Percentiles rank a stretch among this genome's conserved stretches.
These are phyloP conservation scores for Pseudocercospora ulei DNA, from an alignment of 2,329 filamentous ascomycete genomes.

Conservation along the genomic window DNA sequence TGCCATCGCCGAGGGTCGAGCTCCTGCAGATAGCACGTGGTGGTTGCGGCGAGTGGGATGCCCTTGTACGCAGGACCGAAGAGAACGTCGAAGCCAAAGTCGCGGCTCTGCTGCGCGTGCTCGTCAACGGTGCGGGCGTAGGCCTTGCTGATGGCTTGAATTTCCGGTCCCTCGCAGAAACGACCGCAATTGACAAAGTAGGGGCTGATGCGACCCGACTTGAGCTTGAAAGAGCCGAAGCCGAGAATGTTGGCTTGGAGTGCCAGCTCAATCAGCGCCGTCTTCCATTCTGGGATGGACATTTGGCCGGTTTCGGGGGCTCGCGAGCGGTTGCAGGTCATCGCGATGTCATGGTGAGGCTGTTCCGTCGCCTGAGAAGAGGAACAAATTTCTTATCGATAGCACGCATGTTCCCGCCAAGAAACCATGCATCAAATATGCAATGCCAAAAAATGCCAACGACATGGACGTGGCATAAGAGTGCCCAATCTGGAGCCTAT, in stretches of 20 bases:
- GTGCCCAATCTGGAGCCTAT: too few species aligned
- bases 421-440: too few species aligned
- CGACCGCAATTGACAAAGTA: constrained; percentile 98
- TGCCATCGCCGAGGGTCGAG: constrained; percentile 58
- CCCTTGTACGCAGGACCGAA: constrained; percentile 97
- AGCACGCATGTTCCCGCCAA: too few species aligned
- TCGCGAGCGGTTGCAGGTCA: too few species aligned
- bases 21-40: constrained; percentile 63
- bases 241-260: constrained; percentile 61
- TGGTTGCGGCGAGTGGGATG: constrained; percentile 75
- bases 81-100: constrained; percentile 65
- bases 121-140: constrained; percentile 57
- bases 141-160: constrained; percentile 66
- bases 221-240: constrained; percentile 79
- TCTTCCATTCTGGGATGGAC: constrained; percentile 51
- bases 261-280: constrained; percentile 60
- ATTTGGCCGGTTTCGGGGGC: constrained; percentile 4
- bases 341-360: too few species aligned
- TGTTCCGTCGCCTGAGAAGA: too few species aligned
- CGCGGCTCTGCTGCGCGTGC: constrained; percentile 37
- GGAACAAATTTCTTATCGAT: too few species aligned
- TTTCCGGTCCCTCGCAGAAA: constrained; percentile 71
- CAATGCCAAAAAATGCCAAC: too few species aligned
- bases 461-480: too few species aligned
- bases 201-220: constrained; percentile 80